These are phyloP conservation scores for Verticillium zaregamsianum DNA, from an alignment of 2,329 filamentous ascomycete species.

Conservation along the genomic window DNA sequence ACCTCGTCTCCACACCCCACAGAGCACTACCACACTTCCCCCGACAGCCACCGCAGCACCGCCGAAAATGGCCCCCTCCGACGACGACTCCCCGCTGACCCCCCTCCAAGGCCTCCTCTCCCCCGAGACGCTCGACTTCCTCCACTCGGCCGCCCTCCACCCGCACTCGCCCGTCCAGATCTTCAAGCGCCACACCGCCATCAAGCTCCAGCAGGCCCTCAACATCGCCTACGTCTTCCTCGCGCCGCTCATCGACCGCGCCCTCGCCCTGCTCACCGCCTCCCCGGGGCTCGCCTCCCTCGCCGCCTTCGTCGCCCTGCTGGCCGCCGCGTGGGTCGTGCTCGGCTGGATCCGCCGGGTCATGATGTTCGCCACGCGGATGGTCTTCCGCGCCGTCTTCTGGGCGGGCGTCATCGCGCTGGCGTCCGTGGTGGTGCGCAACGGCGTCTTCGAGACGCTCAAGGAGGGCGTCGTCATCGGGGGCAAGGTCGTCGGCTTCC, in stretches of 20 bases:
- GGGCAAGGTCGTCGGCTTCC: conserved; percentile 40
- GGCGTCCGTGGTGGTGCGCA: conserved; percentile 55
- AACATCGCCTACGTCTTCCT: conserved; percentile 34
- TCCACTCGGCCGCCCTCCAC: conserved; percentile 44
- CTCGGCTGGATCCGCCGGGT: conserved; percentile 68
- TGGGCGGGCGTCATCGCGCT: conserved; percentile 57
- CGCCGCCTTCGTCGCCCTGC: conserved; percentile 46
- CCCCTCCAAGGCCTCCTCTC: conserved; percentile 37
- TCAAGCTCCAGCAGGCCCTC: conserved; percentile 22
- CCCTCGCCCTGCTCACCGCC: conserved; percentile 26
- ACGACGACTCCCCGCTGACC: conserved; percentile 20
- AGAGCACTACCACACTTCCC: background rate
- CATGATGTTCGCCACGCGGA: conserved; percentile 71
- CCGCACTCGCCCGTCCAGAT: conserved; percentile 40
- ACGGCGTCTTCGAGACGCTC: conserved; percentile 61
- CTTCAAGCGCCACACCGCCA: conserved; percentile 27
- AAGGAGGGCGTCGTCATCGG: conserved; percentile 49
- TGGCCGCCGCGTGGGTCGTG: conserved; percentile 60
- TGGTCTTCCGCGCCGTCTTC: conserved; percentile 59
- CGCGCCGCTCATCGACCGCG: conserved; percentile 36
- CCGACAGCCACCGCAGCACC: background rate
- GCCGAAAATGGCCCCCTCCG: conserved; percentile 19
- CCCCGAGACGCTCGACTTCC: conserved; percentile 36
- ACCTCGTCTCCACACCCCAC: background rate
- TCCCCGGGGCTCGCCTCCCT: conserved; percentile 38